Evolutionary conservation across 305 asterid species (phyloP).

Genomic region (Fraxinus albicans): DNA sequence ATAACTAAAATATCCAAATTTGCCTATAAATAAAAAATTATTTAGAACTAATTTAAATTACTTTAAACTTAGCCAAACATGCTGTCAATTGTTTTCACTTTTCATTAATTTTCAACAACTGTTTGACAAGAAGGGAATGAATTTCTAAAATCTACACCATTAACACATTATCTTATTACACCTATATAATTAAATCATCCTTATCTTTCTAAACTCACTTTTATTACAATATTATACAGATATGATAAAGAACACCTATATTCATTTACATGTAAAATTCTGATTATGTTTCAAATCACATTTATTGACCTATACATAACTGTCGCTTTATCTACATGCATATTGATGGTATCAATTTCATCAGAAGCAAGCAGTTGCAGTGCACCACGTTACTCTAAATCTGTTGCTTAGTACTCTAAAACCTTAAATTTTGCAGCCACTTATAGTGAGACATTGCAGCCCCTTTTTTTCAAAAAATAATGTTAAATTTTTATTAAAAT

Average conservation of each 20-base stretch:
- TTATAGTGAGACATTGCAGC: conserved; percentile 15
- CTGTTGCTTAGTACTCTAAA: conserved; percentile 32
- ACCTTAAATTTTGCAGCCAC: conserved; percentile 15
- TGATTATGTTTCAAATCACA: not conserved
- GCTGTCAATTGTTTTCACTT: not conserved
- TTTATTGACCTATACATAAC: not conserved
- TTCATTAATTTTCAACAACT: not conserved
- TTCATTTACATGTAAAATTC: not conserved
- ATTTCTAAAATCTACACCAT: not conserved
- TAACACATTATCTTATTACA: not conserved
- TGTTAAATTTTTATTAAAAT: conserved; percentile 6
- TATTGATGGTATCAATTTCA: not conserved
- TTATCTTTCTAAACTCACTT: not conserved
- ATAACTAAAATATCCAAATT: not conserved
- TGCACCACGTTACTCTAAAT: conserved; percentile 34
- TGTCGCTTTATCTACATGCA: not conserved
- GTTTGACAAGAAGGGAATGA: not conserved
- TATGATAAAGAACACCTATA: not conserved
- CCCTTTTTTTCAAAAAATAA: conserved; percentile 1
- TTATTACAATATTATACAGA: not conserved
- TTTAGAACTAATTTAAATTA: not conserved
- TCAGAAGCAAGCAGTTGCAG: not conserved
- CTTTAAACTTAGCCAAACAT: not conserved
- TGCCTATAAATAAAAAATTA: not conserved
- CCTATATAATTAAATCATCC: not conserved